phyloP scores from a whole-genome alignment of 1,284 basidiomycete genomes.

The Fomitopsis palustris region DNA sequence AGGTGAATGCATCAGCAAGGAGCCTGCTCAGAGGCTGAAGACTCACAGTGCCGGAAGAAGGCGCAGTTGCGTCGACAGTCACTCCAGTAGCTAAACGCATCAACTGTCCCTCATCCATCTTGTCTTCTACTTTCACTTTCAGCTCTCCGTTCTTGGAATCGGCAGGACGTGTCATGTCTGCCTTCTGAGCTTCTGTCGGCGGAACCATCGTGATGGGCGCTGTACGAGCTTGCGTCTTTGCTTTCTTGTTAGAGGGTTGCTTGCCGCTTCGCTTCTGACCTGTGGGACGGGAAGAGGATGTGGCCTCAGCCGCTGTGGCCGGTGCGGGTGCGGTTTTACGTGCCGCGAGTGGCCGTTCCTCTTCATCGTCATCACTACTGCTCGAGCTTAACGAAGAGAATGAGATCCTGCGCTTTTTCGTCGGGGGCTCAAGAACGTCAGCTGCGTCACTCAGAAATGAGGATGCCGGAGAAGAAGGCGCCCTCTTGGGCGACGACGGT shows the following conservation, averaged over 20 bases:
- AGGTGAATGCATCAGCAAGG: not conserved
- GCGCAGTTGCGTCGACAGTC: conserved; percentile 63
- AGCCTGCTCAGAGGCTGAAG: conserved; percentile 1
- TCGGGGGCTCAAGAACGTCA: conserved; percentile 30
- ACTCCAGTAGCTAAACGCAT: conserved; percentile 76
- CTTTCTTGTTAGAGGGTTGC: conserved; percentile 54
- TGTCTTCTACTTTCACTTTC: conserved; percentile 71
- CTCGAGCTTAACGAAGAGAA: conserved; percentile 32
- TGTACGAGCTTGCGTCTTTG: conserved; percentile 45
- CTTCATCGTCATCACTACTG: conserved; percentile 47
- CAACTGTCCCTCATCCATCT: conserved; percentile 71
- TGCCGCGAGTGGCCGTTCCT: conserved; percentile 59
- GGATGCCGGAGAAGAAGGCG: conserved; percentile 51
- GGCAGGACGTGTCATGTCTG: conserved; percentile 42
- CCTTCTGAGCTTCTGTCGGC: conserved; percentile 37
- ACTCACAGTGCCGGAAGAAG: conserved; percentile 47
- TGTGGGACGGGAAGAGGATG: not conserved
- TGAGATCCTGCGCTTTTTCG: conserved; percentile 32
- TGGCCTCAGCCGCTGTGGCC: conserved; percentile 14
- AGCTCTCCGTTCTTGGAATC: conserved; percentile 47
- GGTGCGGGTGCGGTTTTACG: conserved; percentile 31
- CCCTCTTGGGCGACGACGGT: conserved; percentile 33
- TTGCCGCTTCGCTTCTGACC: conserved; percentile 40
- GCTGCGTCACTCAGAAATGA: conserved; percentile 39
- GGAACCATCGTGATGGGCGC: conserved; percentile 37